Base-by-base conservation (phyloP, 768 basidiomycete genomes). In the Tricholoma bakamatsutake region DNA sequence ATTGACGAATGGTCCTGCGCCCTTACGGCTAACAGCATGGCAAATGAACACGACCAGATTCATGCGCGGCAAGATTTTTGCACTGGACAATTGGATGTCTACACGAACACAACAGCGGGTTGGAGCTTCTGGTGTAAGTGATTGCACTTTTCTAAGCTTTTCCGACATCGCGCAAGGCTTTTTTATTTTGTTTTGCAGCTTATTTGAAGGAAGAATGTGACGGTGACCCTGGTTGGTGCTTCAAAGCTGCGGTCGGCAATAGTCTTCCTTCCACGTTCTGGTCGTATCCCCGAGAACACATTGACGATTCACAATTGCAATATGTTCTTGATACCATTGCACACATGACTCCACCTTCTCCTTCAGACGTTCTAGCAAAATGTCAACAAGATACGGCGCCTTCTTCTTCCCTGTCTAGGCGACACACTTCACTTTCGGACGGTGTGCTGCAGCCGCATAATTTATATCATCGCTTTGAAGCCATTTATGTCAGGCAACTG, bases 1-100 rank as follows among this genome's bases (percentile, higher is more conserved):
- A 77, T 93, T 2, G 90, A 80, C 21, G 91, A 93, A 65, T 93
- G 85, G 82, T 89, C 87, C n/a, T 89, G 85, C 18, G 87, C 86
- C 0, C 71, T 93, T 58, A 84, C 88, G 52, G 79, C 81, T 2
- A 61, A 80, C 53, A 85, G 87, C 59, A 62, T 86, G 15, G 66
- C 76, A 6, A 67, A 67, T 8, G 82, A 81, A 56, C 34, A 60
- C 3, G 71, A 87, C 62, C 71, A 74, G 12, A 67, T 70, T 24
- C 67, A 64, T 4, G 78, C 81, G 15, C 71, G 75, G 30, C 71
- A 67, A 52, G 65, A 75, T 3, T 88, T 87, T 61, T 85, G 86
- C 61, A 70, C 69, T 2, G 76, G 72, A 2, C 87, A 88, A 61
- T 74, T 84, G 73, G 73, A 77, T 18, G 76, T 77, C 0, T 90